Base-by-base conservation (phyloP, 2,329 filamentous ascomycete genomes). In the Botrytis elliptica region DNA sequence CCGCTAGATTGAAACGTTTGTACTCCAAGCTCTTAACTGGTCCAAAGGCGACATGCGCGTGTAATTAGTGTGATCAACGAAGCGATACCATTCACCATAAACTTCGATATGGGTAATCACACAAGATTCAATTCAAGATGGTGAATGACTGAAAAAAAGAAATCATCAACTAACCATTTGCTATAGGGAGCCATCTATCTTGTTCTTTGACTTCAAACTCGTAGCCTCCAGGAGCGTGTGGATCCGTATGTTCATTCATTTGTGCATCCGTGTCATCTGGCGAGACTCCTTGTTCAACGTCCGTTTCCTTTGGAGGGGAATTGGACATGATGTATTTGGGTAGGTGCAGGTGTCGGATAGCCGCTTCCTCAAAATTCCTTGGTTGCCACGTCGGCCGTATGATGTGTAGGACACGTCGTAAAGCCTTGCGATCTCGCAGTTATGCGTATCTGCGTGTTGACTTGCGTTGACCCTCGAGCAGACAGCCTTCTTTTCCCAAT, bases 151-250 rank as follows among this genome's bases (percentile, higher is more conserved):
- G 79, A 69, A 70, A 62, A 66, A 65, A 77, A 57, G 52, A 70
- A 72, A 44, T 63, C 66, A 64, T 80, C 78, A 85, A 96, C 96
- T 89, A 89, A 99, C 96, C 96, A 94, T 99, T 99, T 86, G 96
- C 96, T 89, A 99, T 99, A 83, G 96, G 96, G 84, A 99, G 90
- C 96, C 96, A 99, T 88, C 96, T 89, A 86, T 99, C 96, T 86
- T 99, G 96, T 86, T 99, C 96, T 88, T 98, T 98, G 85, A 98
- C 95, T 86, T 98, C 95, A 84, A 98, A 97, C 86, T 98, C 95
- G 85, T 94, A 94, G 84, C 87, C 90, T 83, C 89, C 91, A 65
- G 71, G 64, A 74, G 75, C 73, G 67, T 76, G 76, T 77, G 76
- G 76, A 75, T 77, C 76, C 62, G 74, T 72, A 75, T 75, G 75